Evolutionary conservation across 108 stramenopile species (phyloP).

Genomic region (Fistulifera pelliculosa): DNA sequence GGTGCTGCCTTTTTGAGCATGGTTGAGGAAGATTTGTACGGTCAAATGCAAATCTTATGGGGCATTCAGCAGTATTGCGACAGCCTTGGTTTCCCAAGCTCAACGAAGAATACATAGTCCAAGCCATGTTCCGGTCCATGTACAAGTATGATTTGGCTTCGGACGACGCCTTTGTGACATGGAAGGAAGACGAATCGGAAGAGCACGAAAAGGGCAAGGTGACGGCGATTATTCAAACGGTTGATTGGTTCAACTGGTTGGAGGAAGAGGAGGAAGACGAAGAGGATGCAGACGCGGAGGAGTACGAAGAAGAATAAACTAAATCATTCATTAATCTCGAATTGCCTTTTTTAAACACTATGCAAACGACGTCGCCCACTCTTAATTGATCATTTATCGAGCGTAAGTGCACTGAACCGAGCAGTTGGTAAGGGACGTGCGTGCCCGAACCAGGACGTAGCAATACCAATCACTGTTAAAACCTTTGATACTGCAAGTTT

Average conservation of each 20-base stretch:
- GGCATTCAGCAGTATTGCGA: constrained; percentile 80
- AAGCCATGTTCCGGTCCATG: constrained; percentile 80
- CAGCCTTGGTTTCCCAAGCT: constrained; percentile 77
- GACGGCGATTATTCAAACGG: constrained; percentile 71
- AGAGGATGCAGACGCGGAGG: constrained; percentile 60
- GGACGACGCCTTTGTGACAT: constrained; percentile 66
- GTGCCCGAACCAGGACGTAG: too few relatives aligned
- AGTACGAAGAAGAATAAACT: constrained; percentile 30
- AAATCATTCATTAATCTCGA: too few relatives aligned
- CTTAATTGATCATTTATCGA: too few relatives aligned
- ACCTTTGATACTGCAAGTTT: too few relatives aligned
- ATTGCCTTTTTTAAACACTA: too few relatives aligned
- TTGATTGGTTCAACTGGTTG: constrained; percentile 83
- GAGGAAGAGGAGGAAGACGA: constrained; percentile 81
- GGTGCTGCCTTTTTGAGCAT: constrained; percentile 56
- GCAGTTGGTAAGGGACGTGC: too few relatives aligned
- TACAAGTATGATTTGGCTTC: constrained; percentile 79
- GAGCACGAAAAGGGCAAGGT: constrained; percentile 56
- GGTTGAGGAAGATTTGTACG: constrained; percentile 61
- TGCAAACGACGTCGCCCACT: too few relatives aligned
- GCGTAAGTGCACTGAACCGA: too few relatives aligned
- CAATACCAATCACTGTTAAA: too few relatives aligned
- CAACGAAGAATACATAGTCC: constrained; percentile 69
- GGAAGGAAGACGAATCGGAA: constrained; percentile 82
- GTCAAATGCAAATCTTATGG: constrained; percentile 69